phyloP scores from a whole-genome alignment of 2,329 filamentous ascomycete species.

The Coniochaeta sp. region DNA sequence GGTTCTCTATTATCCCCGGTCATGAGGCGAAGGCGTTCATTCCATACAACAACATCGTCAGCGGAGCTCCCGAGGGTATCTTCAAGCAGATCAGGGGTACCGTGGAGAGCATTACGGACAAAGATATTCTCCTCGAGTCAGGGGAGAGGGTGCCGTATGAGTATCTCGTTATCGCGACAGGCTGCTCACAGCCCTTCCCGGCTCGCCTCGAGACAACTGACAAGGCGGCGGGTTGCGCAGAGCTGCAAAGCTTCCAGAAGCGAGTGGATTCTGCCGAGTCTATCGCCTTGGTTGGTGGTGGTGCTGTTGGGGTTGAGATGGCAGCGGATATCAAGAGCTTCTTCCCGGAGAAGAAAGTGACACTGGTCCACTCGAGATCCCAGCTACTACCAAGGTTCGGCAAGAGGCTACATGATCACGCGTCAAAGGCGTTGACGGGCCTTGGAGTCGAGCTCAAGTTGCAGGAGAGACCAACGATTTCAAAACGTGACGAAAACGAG shows the following conservation, averaged over 20 bases:
- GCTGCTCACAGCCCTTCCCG: slow-evolving; percentile 35
- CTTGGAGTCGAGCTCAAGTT: slow-evolving; percentile 30
- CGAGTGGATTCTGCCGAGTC: slow-evolving; percentile 1
- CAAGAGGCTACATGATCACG: slow-evolving; percentile 25
- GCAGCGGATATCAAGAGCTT: slow-evolving; percentile 37
- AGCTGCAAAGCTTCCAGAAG: slow-evolving; percentile 34
- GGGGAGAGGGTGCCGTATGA: slow-evolving; percentile 40
- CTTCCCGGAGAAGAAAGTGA: slow-evolving; percentile 37
- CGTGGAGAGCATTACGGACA: slow-evolving; percentile 19
- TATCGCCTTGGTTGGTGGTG: slow-evolving; percentile 32
- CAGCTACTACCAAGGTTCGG: slow-evolving; percentile 33
- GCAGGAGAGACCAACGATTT: slow-evolving; percentile 20
- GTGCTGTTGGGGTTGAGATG: slow-evolving; percentile 41
- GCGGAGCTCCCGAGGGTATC: slow-evolving; percentile 20
- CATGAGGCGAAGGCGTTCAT: slow-evolving; percentile 38
- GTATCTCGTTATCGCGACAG: slow-evolving; percentile 48
- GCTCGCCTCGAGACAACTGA: slow-evolving; percentile 34
- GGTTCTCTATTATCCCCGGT: slow-evolving; percentile 31
- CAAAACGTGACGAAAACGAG: slow-evolving; percentile 4
- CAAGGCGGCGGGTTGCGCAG: slow-evolving; percentile 30
- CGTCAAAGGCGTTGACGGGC: slow-evolving; percentile 21
- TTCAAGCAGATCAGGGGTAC: slow-evolving; percentile 21
- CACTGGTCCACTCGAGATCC: slow-evolving; percentile 36
- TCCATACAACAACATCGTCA: slow-evolving; percentile 28
- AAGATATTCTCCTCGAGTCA: slow-evolving; percentile 22